These are phyloP conservation scores for Kwoniella dendrophila DNA, from an alignment of 768 basidiomycete species.

Conservation along the genomic window DNA sequence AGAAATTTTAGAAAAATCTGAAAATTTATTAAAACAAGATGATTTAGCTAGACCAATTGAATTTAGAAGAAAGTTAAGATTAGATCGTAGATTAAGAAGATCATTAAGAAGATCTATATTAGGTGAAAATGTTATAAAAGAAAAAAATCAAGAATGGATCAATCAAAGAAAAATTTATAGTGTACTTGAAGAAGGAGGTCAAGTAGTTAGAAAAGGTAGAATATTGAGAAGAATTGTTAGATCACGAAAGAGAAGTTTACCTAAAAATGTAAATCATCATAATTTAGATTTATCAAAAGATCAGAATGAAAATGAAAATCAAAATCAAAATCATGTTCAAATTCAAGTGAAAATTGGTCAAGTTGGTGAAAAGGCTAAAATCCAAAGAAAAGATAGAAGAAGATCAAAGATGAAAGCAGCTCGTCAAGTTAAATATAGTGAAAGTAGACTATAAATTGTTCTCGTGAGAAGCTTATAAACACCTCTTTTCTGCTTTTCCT, in stretches of 20 bases:
- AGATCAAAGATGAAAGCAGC: neutral
- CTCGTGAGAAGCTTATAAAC: too few species aligned
- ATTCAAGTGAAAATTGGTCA: neutral
- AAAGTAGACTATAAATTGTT: too few species aligned
- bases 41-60: slow-evolving; percentile 7
- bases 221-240: neutral
- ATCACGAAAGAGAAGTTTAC: neutral
- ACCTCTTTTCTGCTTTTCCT: too few species aligned
- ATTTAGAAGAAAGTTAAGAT: neutral
- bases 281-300: too few species aligned
- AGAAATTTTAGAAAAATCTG: slow-evolving; percentile 2
- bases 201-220: too few species aligned
- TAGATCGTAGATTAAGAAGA: neutral
- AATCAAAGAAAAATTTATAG: neutral
- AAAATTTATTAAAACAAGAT: slow-evolving; percentile 6
- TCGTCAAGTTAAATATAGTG: too few species aligned
- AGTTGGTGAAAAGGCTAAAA: neutral
- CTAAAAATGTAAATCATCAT: too few species aligned
- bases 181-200: too few species aligned
- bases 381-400: neutral
- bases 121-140: neutral
- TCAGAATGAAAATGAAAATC: too few species aligned
- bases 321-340: too few species aligned
- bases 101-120: neutral
- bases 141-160: neutral